Evolutionary conservation across 331 rosid species (phyloP), one percentile per base, ranked within the genome.

Genomic region (Pyrus hybrid): DNA sequence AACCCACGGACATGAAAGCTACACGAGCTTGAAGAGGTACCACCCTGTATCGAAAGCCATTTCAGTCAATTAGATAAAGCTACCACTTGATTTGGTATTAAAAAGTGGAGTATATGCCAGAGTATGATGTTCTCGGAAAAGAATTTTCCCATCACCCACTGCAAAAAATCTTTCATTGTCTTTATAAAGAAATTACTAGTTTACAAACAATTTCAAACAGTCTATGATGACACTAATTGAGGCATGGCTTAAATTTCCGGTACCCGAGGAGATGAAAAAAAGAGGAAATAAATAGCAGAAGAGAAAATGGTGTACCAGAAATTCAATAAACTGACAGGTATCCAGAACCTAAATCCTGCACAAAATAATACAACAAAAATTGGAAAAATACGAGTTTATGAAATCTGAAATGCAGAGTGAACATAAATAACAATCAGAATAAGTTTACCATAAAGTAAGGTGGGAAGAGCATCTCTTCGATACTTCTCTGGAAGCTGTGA

Each of bases 21-120:
- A 94, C 99, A 67, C 97, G 88, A 54, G 92, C 91, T 76, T 89
- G 97, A 80, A 94, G 99, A 76, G 99, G 97, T 77, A 94, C 93
- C 76, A 85, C 89, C 97, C 99, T 94, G 82, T 49, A 78, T 37
- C 77, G 37, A 74, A 66, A 21, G 17, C 32, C 67, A 57, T 22
- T 32, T 33, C 33, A 29, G 30, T 22, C 22, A 51, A 28, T 33
- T 23, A n/a, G 22, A n/a, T n/a, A 71, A 21, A 60, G 6, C 30
- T 23, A 23, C 26, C 13, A 60, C 64, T 22, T 58, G 2, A 1
- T 71, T 71, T 32, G 8, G 17, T 21, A 30, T 11, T 29, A 7
- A 30, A 29, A 30, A 54, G 12, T n/a, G 8, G 6, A 12, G 57
- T n/a, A 12, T 22, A 58, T 29, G 28, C 29, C 11, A 11, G 26